phyloP scores from a whole-genome alignment of 306 rosid genomes.

The Clitoria ternatea region DNA sequence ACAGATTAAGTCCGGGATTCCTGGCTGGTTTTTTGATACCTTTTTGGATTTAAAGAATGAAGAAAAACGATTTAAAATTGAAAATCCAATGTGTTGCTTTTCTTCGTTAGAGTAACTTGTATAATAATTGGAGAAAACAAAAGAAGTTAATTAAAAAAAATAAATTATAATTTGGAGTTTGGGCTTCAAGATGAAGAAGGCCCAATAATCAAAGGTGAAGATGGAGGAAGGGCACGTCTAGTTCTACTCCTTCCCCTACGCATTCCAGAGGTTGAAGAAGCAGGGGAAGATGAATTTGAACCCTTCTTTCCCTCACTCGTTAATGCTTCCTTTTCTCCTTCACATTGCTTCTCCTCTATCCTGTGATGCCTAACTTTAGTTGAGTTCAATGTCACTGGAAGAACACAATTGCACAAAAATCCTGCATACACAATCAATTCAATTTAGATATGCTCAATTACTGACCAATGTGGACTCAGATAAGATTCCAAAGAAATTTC shows the following conservation, averaged over 20 bases:
- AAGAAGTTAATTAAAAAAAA: neutral
- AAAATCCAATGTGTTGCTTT: slow-evolving; percentile 13
- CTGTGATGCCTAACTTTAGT: slow-evolving; percentile 74
- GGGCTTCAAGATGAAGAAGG: slow-evolving; percentile 47
- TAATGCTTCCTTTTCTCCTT: slow-evolving; percentile 56
- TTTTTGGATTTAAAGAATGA: slow-evolving; percentile 34
- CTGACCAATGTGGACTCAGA: no score
- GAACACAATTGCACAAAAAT: slow-evolving; percentile 81
- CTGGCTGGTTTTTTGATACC: slow-evolving; percentile 4
- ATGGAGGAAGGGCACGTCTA: slow-evolving; percentile 66
- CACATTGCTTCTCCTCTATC: slow-evolving; percentile 56
- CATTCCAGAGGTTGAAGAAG: slow-evolving; percentile 29
- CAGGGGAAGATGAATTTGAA: slow-evolving; percentile 51
- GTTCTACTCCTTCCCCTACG: slow-evolving; percentile 86
- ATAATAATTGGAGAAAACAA: neutral
- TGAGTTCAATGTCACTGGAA: slow-evolving; percentile 69
- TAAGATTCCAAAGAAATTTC: neutral
- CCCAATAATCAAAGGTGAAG: slow-evolving; percentile 61
- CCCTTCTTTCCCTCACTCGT: slow-evolving; percentile 35
- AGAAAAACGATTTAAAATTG: slow-evolving; percentile 22
- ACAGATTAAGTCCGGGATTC: slow-evolving; percentile 25
- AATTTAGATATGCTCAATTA: no score
- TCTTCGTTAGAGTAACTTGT: slow-evolving; percentile 24
- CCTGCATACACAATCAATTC: slow-evolving; percentile 56
- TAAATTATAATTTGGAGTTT: neutral